Percentiles rank a stretch among this genome's conserved stretches.
Conservation (phyloP, 768 basidiomycete species). For the Psilocybe azurescens region DNA sequence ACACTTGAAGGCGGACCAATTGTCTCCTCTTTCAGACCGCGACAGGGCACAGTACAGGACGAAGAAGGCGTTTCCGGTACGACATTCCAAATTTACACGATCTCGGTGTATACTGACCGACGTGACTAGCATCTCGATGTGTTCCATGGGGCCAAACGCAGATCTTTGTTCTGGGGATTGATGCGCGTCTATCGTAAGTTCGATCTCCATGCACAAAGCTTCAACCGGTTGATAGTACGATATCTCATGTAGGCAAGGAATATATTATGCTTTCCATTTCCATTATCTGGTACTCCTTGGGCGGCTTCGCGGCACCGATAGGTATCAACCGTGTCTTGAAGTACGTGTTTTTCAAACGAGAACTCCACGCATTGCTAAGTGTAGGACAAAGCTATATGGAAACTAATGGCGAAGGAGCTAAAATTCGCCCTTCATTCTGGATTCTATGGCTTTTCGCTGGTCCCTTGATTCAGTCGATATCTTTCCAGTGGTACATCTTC, state of each 20-base stretch:
- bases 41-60: slow-evolving; percentile 41
- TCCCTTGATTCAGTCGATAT: slow-evolving; percentile 45
- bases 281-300: slow-evolving; percentile 6
- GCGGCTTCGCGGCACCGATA: slow-evolving; percentile 7
- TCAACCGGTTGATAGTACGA: neutral
- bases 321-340: slow-evolving; percentile 15
- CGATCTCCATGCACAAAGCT: neutral
- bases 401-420: slow-evolving; percentile 47
- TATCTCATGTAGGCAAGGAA: slow-evolving; percentile 23
- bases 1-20: slow-evolving; percentile 50
- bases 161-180: slow-evolving; percentile 52
- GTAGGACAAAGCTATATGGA: slow-evolving; percentile 55
- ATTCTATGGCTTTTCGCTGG: slow-evolving; percentile 39
- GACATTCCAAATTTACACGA: slow-evolving; percentile 21
- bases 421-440: slow-evolving; percentile 73
- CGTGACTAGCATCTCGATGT: slow-evolving; percentile 39
- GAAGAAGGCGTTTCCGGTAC: slow-evolving; percentile 14
- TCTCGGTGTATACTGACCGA: slow-evolving; percentile 7
- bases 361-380: neutral
- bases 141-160: slow-evolving; percentile 39
- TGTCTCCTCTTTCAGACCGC: slow-evolving; percentile 66
- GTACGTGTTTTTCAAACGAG: neutral
- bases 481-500: slow-evolving; percentile 61
- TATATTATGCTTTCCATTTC: slow-evolving; percentile 21
- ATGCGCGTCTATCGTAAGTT: slow-evolving; percentile 37